Evolutionary conservation across 2,329 filamentous ascomycete genomes (phyloP), one percentile per base, ranked within the genome.

Genomic region (Exophiala aquamarina): DNA sequence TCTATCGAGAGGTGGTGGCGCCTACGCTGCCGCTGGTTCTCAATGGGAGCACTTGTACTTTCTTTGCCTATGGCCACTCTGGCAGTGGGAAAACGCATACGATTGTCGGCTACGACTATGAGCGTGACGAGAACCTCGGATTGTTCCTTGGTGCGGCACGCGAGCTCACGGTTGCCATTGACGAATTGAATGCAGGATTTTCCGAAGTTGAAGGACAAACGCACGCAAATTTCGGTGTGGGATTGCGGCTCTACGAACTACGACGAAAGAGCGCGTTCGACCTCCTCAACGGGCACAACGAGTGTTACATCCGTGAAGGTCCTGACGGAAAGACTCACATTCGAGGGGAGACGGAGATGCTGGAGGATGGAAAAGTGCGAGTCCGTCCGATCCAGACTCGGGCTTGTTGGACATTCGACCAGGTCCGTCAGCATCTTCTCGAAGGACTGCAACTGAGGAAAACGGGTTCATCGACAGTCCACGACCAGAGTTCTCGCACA

Each of bases 401-500:
- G 11, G 54, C 63, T 4, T 71, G 66, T 44, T 72, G 66, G 66
- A 62, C 37, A 1, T 69, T 67, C 32, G 65, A 65, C 1, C 50
- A 64, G 1, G 41, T 73, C 3, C 59, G 52, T 3, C 17, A 44
- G 1, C 58, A 60, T 35, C 46, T 74, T 0, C 53, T 59, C 2
- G 32, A 32, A 3, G 68, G 63, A 0, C 56, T 71, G 1, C 54
- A 58, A 9, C 50, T 59, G 4, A 55, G 70, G 15, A 58, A 61
- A 3, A 67, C 63, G 0, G 70, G 68, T 2, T 61, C 65, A 4
- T 74, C 71, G 2, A 64, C 61, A 1, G 53, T 73, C 0, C 71
- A 74, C 49, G 66, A 73, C 40, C 63, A 72, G 46, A 74, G 71
- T 45, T 73, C 70, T 1, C 62, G 71, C 3, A 73, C 71, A 0